Evolutionary conservation across 2,329 filamentous ascomycete species (phyloP), one percentile per base, ranked within the genome.

Genomic region (Xylaria sp.): DNA sequence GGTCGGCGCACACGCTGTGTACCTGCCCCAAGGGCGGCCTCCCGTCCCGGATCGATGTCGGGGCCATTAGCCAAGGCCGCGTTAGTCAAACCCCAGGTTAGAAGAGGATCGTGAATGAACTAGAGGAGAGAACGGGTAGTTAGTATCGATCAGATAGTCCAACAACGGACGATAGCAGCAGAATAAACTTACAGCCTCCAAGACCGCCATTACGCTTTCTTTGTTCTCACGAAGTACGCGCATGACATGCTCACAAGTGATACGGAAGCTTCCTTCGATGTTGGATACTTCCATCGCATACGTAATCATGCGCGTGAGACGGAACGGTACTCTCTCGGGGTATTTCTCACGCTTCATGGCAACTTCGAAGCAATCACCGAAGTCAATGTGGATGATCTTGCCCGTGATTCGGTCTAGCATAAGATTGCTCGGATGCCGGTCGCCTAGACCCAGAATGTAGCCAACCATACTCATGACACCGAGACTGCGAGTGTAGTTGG

Each of bases 381-480:
- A 99, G 79, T 99, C 94, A 68, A 99, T 97, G 73, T 99, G 94
- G 66, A 99, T 88, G 64, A 99, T 94, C 79, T 96, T 96, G 72
- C 94, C 94, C 0, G 93, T 97, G 62, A 95, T 86, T 46, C 92
- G 89, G 74, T 99, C 94, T 47, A 99, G 87, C 89, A 99, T 95
- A 70, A 99, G 78, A 74, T 99, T 99, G 62, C 92, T 97, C 44
- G 95, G 95, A 76, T 99, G 94, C 52, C 95, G 88, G 77, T 99
- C 94, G 57, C 94, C 94, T 11, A 99, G 81, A 61, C 94, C 95
- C 19, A 99, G 85, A 65, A 99, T 97, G 75, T 99, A 99, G 64
- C 94, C 94, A n/a, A 97, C 94, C 92, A 99, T 99, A n/a, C 92
- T 97, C 94, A 99, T 99, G 69, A 99, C 94, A 68, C 91, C 94